phyloP scores from a whole-genome alignment of 306 rosid species.

The Ziziphus jujuba region DNA sequence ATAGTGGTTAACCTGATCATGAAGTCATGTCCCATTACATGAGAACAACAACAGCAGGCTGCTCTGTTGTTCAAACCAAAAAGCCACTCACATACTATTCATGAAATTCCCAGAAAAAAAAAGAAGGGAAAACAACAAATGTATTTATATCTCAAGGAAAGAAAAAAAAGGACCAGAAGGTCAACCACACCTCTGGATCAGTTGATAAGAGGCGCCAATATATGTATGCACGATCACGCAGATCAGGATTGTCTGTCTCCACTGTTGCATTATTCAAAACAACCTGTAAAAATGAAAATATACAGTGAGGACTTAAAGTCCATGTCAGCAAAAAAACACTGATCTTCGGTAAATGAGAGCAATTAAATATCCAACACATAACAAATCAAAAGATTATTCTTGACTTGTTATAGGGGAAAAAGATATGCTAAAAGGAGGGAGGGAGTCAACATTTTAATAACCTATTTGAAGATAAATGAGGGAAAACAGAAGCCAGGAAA shows the following conservation, averaged over 20 bases:
- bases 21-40: background rate
- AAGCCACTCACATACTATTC: background rate
- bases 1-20: background rate
- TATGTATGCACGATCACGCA: conserved; percentile 96
- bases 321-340: background rate
- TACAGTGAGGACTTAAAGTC: conserved; percentile 29
- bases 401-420: too few species aligned
- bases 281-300: conserved; percentile 52
- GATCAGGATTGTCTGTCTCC: conserved; percentile 99
- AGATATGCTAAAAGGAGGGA: background rate
- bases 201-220: conserved; percentile 99
- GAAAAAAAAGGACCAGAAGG: background rate
- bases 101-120: background rate
- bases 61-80: background rate
- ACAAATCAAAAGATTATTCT: too few species aligned
- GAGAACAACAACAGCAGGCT: background rate
- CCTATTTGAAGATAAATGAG: too few species aligned
- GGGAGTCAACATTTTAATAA: conserved; percentile 2
- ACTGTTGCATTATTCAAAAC: conserved; percentile 97
- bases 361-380: too few species aligned
- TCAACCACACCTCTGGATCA: conserved; percentile 89
- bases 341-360: too few species aligned
- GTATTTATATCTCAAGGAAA: conserved; percentile 12
- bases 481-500: conserved; percentile 1
- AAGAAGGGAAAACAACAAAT: background rate